Evolutionary conservation across 441 rosid genomes (phyloP).

Genomic region (Biscutella laevigata): DNA sequence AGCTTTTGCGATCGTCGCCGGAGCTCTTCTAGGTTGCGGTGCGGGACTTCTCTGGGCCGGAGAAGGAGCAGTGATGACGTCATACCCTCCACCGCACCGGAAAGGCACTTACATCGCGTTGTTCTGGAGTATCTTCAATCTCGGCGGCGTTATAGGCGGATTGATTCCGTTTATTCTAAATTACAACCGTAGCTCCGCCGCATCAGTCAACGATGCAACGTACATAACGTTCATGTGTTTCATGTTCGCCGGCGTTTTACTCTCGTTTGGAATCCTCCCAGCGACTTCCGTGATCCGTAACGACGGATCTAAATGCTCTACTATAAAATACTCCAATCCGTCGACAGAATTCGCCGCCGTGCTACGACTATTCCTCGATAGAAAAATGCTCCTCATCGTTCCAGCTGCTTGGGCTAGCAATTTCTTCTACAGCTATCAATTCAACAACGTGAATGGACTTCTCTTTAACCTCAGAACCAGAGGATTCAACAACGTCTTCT

Average conservation of each 20-base stretch:
- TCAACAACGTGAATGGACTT: conserved; percentile 39
- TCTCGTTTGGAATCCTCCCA: conserved; percentile 51
- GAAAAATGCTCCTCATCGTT: conserved; percentile 38
- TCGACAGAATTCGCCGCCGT: conserved; percentile 39
- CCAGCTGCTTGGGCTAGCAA: conserved; percentile 51
- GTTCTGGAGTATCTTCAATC: conserved; percentile 85
- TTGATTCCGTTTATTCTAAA: conserved; percentile 73
- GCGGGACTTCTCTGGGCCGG: conserved; percentile 95
- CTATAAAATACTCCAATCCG: conserved; percentile 27
- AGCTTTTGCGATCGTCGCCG: conserved; percentile 59
- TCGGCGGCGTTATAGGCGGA: conserved; percentile 89
- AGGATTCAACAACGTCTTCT: conserved; percentile 41
- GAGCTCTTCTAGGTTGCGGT: conserved; percentile 66
- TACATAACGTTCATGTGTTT: conserved; percentile 72
- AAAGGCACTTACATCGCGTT: conserved; percentile 77
- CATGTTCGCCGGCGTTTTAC: conserved; percentile 49
- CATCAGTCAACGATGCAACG: conserved; percentile 66
- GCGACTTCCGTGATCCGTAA: conserved; percentile 48
- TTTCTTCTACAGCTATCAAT: conserved; percentile 44
- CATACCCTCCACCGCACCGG: conserved; percentile 71
- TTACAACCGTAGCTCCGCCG: conserved; percentile 43
- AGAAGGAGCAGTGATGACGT: conserved; percentile 85
- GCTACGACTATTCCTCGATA: conserved; percentile 29
- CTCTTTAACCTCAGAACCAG: conserved; percentile 38
- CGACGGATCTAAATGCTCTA: conserved; percentile 47